Conservation (phyloP, 2,329 filamentous ascomycete species). For the Penicillium oxalicum region DNA sequence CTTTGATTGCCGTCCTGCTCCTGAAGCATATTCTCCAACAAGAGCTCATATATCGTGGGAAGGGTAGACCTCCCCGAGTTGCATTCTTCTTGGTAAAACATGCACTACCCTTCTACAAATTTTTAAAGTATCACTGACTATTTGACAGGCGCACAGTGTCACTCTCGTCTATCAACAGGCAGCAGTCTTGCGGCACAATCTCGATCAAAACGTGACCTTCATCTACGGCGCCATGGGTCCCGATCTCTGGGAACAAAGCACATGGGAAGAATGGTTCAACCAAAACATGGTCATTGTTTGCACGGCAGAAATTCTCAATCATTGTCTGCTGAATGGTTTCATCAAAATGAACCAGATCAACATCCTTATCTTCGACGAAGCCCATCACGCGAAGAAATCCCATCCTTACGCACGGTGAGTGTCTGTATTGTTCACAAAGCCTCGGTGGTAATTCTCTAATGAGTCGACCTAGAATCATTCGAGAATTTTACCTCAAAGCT, state of each 20-base stretch:
- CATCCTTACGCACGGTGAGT: constrained; percentile 71
- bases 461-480: constrained; percentile 59
- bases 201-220: constrained; percentile 67
- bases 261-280: constrained; percentile 54
- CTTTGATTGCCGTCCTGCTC: constrained; percentile 84
- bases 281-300: constrained; percentile 82
- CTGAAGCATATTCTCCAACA: constrained; percentile 68
- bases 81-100: constrained; percentile 72
- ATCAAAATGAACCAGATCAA: constrained; percentile 78
- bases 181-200: constrained; percentile 71
- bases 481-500: constrained; percentile 66
- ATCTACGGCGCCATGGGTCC: constrained; percentile 66
- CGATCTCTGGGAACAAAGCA: constrained; percentile 55
- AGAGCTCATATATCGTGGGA: constrained; percentile 65
- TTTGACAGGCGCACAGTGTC: constrained; percentile 67
- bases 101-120: neutral
- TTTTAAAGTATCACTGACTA: constrained; percentile 9
- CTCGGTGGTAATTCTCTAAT: constrained; percentile 1
- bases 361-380: constrained; percentile 89
- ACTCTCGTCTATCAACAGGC: constrained; percentile 86
- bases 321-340: constrained; percentile 72
- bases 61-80: constrained; percentile 56
- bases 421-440: neutral
- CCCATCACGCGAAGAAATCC: constrained; percentile 90
- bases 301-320: constrained; percentile 78